phyloP scores from a whole-genome alignment of 164 flowering plant species.

The Akebia trifoliata region DNA sequence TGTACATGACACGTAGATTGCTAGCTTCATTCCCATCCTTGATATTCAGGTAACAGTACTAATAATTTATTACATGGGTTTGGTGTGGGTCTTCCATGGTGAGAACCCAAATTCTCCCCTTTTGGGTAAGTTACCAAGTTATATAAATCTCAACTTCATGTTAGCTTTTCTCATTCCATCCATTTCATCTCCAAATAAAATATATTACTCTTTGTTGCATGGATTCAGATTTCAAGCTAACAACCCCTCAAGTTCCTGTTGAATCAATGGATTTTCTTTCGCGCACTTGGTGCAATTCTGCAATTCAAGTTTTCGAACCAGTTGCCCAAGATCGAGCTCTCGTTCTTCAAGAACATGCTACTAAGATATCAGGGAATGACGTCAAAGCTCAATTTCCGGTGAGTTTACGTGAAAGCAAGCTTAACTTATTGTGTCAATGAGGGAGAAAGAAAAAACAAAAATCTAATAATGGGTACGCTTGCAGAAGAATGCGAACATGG shows the following conservation, averaged over 20 bases:
- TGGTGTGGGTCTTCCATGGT: no score
- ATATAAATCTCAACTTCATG: conserved; percentile 1
- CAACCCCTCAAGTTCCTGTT: conserved; percentile 52
- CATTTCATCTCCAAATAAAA: background rate
- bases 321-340: conserved; percentile 37
- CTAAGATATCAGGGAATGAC: conserved; percentile 27
- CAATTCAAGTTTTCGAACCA: conserved; percentile 65
- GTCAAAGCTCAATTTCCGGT: conserved; percentile 30
- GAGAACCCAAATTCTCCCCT: no score
- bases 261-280: conserved; percentile 87
- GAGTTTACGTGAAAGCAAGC: conserved; percentile 9
- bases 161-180: conserved; percentile 4
- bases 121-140: no score
- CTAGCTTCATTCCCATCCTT: no score
- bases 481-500: conserved; percentile 42
- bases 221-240: conserved; percentile 37
- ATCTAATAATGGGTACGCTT: background rate
- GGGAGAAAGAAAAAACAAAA: no score
- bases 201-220: conserved; percentile 12
- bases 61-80: no score
- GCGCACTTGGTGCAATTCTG: conserved; percentile 77
- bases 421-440: background rate
- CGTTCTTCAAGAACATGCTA: conserved; percentile 31
- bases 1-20: no score
- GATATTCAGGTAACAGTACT: no score